phyloP scores from a whole-genome alignment of 2,329 filamentous ascomycete species.

The Westerdykella sp. region DNA sequence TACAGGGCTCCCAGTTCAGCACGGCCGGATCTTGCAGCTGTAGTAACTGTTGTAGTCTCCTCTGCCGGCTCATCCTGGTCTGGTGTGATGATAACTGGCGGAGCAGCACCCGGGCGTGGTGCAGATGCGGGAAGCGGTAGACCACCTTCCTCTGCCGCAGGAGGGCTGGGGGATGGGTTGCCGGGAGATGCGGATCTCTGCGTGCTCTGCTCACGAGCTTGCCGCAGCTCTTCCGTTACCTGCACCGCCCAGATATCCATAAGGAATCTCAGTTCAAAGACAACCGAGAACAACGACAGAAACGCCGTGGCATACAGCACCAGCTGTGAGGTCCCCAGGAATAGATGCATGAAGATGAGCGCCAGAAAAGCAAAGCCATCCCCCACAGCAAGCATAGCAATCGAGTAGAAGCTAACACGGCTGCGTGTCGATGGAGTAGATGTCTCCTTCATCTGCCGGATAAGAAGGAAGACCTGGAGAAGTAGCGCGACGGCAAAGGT shows the following conservation, averaged over 20 bases:
- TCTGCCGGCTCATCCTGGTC: constrained; percentile 49
- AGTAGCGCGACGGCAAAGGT: constrained; percentile 46
- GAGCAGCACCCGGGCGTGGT: constrained; percentile 40
- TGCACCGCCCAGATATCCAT: constrained; percentile 63
- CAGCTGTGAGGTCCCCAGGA: constrained; percentile 50
- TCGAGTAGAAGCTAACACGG: constrained; percentile 58
- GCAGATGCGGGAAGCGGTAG: constrained; percentile 50
- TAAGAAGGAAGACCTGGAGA: constrained; percentile 51
- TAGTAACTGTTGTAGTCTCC: constrained; percentile 25
- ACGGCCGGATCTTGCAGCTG: constrained; percentile 23
- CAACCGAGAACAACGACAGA: constrained; percentile 54
- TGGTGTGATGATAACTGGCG: constrained; percentile 53
- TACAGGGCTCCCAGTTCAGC: constrained; percentile 54
- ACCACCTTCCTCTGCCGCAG: constrained; percentile 26
- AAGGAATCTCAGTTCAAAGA: constrained; percentile 59
- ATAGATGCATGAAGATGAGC: constrained; percentile 47
- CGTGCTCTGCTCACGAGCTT: constrained; percentile 40
- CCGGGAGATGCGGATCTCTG: constrained; percentile 13
- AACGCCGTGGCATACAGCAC: constrained; percentile 53
- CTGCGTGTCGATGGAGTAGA: constrained; percentile 60
- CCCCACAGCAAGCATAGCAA: constrained; percentile 55
- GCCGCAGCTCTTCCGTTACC: constrained; percentile 43
- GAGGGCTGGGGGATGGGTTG: constrained; percentile 9
- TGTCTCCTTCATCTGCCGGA: constrained; percentile 58
- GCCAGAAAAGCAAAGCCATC: constrained; percentile 55